A percentile compares a stretch with the other conserved stretches of the same genome.
Evolutionary conservation across 257 asterid genomes (phyloP).

Genomic region (Voacanga thouarsii): DNA sequence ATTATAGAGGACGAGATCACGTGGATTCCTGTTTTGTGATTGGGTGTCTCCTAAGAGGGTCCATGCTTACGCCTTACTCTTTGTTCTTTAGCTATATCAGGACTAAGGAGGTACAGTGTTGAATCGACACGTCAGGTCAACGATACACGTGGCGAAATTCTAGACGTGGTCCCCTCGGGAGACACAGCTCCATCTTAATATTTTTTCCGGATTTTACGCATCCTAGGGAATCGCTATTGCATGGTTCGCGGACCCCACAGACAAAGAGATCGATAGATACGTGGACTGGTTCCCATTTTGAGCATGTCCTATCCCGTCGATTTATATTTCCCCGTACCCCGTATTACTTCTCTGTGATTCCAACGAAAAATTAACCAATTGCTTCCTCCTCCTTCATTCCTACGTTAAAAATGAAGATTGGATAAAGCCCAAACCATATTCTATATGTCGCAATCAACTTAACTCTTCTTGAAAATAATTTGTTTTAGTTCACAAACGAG

Average conservation of each 20-base stretch:
- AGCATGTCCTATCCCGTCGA: too few species aligned
- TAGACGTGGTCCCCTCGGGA: conserved; percentile 9
- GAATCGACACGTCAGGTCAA: conserved; percentile 16
- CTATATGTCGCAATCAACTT: too few species aligned
- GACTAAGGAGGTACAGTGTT: neutral
- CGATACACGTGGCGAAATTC: conserved; percentile 25
- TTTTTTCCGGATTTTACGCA: conserved; percentile 29
- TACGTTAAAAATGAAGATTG: too few species aligned
- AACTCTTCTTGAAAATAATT: too few species aligned
- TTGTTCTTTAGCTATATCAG: conserved; percentile 4
- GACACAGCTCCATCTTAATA: conserved; percentile 15
- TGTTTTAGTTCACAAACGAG: too few species aligned
- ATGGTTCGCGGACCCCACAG: conserved; percentile 15
- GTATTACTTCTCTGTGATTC: too few species aligned
- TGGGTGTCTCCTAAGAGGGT: conserved; percentile 12
- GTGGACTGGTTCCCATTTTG: conserved; percentile 11
- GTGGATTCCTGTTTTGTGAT: conserved; percentile 25
- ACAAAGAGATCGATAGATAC: conserved; percentile 2
- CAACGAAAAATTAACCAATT: too few species aligned
- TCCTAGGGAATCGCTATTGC: conserved; percentile 13
- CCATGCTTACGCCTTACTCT: conserved; percentile 8
- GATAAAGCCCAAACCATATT: too few species aligned
- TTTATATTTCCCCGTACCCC: too few species aligned
- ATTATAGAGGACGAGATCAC: conserved; percentile 7
- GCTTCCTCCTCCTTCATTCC: too few species aligned